Base-by-base conservation (phyloP, 164 flowering plant species). In the Amborella trichopoda region DNA sequence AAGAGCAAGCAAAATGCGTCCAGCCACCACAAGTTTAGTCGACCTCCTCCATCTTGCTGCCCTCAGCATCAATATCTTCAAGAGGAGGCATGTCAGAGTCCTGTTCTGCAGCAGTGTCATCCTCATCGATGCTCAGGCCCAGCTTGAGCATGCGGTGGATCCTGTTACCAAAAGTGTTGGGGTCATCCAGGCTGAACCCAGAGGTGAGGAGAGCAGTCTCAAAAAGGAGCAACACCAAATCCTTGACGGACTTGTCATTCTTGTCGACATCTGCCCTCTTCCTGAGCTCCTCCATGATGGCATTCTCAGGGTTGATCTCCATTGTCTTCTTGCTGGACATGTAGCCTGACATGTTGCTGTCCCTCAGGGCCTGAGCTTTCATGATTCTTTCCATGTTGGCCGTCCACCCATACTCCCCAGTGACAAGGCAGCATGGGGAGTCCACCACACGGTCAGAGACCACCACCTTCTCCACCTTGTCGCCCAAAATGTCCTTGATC, bases 251-350 rank as follows among this genome's bases (percentile, higher is more conserved):
- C 61, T 75, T 77, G 56, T 78, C 84, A 16, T 78, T 72, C 65
- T 75, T 75, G 26, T 72, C 78, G 8, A 44, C 78, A 38, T 78
- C 84, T 1, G 78, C 78, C 19, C 78, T 54, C 72, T 75, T 78
- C 67, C 85, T 70, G 33, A 78, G 61, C 58, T 79, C 82, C 61
- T 79, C 82, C 78, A 80, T 76, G 12, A 80, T 80, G 2, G 54
- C 62, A 48, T 80, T 74, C 13, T 76, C 83, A 0, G 87, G 87
- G 38, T 76, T 80, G 24, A 76, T 80, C 60, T 80, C 87, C 78
- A 80, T 76, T 0, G 80, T 76, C 67, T 76, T 80, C 77, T 80
- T 80, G 67, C 82, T 74, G 0, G 80, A 72, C 87, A 80, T 74
- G 80, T 80, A 76, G 3, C 68, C 24, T 1, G 60, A 21, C 80